Conservation (phyloP, 371 early-diverging fungal genomes). For the Capillidium heterosporum region DNA sequence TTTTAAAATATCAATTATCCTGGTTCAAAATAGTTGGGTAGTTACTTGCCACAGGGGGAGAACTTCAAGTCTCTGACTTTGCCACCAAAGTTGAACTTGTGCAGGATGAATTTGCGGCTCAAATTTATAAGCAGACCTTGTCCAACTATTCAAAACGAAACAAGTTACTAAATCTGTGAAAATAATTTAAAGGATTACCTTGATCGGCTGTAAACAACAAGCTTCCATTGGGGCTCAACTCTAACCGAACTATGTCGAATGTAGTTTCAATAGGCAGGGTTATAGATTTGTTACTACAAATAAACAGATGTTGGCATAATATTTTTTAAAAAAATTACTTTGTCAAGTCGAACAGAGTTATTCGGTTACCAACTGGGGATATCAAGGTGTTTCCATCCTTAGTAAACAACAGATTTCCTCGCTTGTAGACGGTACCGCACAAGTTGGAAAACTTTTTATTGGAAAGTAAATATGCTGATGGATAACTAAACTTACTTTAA, state of each 20-base stretch:
- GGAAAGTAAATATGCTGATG: not conserved
- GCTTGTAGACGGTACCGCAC: conserved; percentile 88
- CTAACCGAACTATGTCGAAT: conserved; percentile 72
- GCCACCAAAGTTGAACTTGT: conserved; percentile 72
- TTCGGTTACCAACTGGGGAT: conserved; percentile 91
- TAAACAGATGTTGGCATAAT: not conserved
- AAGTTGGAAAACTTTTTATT: conserved; percentile 63
- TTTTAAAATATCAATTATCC: conserved; percentile 8
- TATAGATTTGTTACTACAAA: conserved; percentile 59
- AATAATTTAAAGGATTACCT: conserved; percentile 22
- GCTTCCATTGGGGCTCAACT: conserved; percentile 73
- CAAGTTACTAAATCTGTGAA: not conserved
- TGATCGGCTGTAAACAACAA: conserved; percentile 81
- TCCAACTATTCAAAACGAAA: conserved; percentile 42
- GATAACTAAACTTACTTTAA: not conserved
- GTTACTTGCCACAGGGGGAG: conserved; percentile 50
- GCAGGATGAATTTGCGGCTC: conserved; percentile 57
- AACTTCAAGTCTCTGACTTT: conserved; percentile 63
- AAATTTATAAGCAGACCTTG: conserved; percentile 72
- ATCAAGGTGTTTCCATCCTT: conserved; percentile 87
- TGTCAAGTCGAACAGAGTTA: conserved; percentile 87
- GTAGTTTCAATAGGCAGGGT: conserved; percentile 87
- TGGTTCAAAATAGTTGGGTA: not conserved
- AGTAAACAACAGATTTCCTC: conserved; percentile 86
- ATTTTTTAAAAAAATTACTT: conserved; percentile 30